Base-by-base conservation (phyloP, 352 stramenopile species). In the Phytophthora cactorum region DNA sequence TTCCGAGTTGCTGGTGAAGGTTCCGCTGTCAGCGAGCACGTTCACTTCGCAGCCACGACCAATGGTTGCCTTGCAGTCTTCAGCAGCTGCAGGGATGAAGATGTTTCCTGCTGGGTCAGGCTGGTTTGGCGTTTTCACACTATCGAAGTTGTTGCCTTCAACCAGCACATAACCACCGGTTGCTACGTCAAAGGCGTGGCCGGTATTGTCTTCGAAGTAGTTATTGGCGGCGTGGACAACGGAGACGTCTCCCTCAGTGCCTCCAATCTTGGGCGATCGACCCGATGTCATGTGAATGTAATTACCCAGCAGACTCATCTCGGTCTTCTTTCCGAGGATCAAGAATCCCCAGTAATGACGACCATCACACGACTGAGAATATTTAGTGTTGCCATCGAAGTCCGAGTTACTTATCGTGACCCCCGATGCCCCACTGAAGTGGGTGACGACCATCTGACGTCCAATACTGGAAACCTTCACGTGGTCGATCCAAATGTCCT, bases 401-500 rank as follows among this genome's bases (percentile, higher is more conserved):
- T 87, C 74, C 9, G 39, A 82, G 62, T 84, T 84, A 31, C 74
- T 83, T 59, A 87, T 72, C 1, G 79, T 84, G 34, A 74, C 29
- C 32, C 70, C 79, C 17, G 70, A 68, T 1, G 76, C 72, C 14
- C 75, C 64, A 25, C 66, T 71, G 11, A 52, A 50, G 51, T 69
- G 63, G 14, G 63, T 75, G 2, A 73, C 69, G 11, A 87, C 14
- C 74, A 88, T 84, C 38, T 88, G 68, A 6, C 76, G 71, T 10
- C 74, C 76, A 22, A 83, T 45, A 9, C 52, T 61, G 4, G 68
- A 78, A 36, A 85, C 58, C 43, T 84, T 84, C 55, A 87, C 56
- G 64, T 88, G 79, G 50, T 86, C 73, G 32, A 86, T 68, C 77
- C 77, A 88, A 46, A 84, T 51, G 14, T 74, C 70, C 31, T 81